Percentiles rank a stretch among this genome's conserved stretches.
Conservation (phyloP, 78 protist species). For the Monocercomonoides exilis region DNA sequence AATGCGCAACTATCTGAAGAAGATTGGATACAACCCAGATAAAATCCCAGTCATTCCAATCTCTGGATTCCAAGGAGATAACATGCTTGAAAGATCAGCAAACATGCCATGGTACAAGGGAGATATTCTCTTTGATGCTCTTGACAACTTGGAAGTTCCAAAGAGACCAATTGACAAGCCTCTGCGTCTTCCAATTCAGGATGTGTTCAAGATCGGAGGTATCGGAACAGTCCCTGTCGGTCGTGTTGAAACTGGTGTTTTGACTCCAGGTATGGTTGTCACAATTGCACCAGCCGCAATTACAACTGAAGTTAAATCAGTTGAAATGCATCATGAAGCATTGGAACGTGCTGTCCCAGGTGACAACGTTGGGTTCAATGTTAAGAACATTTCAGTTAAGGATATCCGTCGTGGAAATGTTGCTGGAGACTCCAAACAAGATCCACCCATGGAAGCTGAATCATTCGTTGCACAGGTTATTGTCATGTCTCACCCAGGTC, state of each 20-base stretch:
- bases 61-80: slow-evolving; percentile 94
- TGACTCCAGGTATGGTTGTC: slow-evolving; percentile 78
- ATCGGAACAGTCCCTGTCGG: slow-evolving; percentile 94
- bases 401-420: slow-evolving; percentile 89
- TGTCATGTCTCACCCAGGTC: slow-evolving; percentile 90
- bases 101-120: slow-evolving; percentile 88
- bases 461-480: slow-evolving; percentile 89
- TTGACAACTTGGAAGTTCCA: slow-evolving; percentile 70
- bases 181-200: slow-evolving; percentile 92
- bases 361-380: slow-evolving; percentile 86
- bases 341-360: slow-evolving; percentile 39
- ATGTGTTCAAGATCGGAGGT: slow-evolving; percentile 94
- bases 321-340: slow-evolving; percentile 94
- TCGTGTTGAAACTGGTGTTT: slow-evolving; percentile 91
- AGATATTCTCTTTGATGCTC: slow-evolving; percentile 65
- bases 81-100: slow-evolving; percentile 74
- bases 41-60: slow-evolving; percentile 54
- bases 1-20: slow-evolving; percentile 67
- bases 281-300: slow-evolving; percentile 81
- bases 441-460: slow-evolving; percentile 68
- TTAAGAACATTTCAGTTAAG: slow-evolving; percentile 81
- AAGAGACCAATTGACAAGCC: slow-evolving; percentile 90
- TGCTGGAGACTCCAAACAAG: slow-evolving; percentile 67
- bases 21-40: slow-evolving; percentile 64
- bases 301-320: slow-evolving; percentile 81